Evolutionary conservation across 371 early-diverging fungal species (phyloP).

Genomic region (Mucor piriformis): DNA sequence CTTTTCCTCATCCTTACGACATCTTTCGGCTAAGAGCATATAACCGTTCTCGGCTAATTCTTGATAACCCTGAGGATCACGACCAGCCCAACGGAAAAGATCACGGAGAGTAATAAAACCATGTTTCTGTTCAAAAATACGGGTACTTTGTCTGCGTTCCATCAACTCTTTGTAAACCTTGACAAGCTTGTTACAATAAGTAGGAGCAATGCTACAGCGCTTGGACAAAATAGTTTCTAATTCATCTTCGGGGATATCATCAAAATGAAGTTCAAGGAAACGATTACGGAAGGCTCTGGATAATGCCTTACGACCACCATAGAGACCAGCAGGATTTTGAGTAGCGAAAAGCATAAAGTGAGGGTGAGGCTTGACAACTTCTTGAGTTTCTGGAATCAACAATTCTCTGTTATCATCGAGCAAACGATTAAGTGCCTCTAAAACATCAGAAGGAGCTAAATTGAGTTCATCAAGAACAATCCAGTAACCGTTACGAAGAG

Average conservation of each 20-base stretch:
- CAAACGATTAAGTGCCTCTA: constrained; percentile 99
- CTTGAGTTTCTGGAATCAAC: constrained; percentile 96
- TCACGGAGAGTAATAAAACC: constrained; percentile 98
- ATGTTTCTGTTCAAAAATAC: constrained; percentile 92
- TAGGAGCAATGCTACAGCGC: constrained; percentile 89
- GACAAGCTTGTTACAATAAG: constrained; percentile 88
- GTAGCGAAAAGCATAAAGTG: constrained; percentile 99
- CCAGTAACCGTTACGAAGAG: constrained; percentile 98
- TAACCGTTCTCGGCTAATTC: constrained; percentile 92
- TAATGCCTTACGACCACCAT: constrained; percentile 99
- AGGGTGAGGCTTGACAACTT: constrained; percentile 93
- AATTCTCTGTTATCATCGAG: constrained; percentile 99
- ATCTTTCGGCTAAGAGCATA: constrained; percentile 95
- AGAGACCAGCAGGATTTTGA: constrained; percentile 98
- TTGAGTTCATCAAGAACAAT: constrained; percentile 99
- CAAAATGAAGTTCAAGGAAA: constrained; percentile 97
- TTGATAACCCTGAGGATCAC: constrained; percentile 78
- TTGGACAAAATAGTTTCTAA: constrained; percentile 85
- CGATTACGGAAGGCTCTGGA: constrained; percentile 99
- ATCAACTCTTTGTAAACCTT: constrained; percentile 87
- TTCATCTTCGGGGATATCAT: constrained; percentile 91
- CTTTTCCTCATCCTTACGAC: constrained; percentile 86
- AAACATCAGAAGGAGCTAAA: constrained; percentile 98
- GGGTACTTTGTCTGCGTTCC: constrained; percentile 76
- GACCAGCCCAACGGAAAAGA: constrained; percentile 97